Percentiles rank a stretch among this genome's conserved stretches.
phyloP scores from a whole-genome alignment of 2,329 filamentous ascomycete genomes.

The Lachnellula hyalina region DNA sequence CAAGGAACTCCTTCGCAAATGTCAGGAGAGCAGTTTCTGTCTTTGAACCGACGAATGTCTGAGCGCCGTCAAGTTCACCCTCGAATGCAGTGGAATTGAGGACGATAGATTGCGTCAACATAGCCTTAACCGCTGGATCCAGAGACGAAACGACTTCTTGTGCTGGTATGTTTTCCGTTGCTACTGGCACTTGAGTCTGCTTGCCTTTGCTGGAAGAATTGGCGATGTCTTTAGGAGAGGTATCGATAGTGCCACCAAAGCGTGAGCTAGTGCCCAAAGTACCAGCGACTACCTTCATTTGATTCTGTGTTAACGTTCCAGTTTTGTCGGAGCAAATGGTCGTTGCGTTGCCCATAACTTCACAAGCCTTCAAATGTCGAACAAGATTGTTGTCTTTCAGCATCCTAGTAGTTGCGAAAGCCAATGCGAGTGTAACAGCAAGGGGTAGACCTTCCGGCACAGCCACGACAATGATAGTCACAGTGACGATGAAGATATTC shows the following conservation, averaged over 20 bases:
- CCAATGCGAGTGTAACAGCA: slow-evolving; percentile 62
- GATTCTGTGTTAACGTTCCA: slow-evolving; percentile 68
- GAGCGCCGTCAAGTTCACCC: slow-evolving; percentile 53
- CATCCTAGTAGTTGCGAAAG: slow-evolving; percentile 63
- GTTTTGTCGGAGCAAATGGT: slow-evolving; percentile 80
- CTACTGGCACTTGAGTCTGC: slow-evolving; percentile 14
- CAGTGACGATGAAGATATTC: slow-evolving; percentile 57
- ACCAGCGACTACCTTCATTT: slow-evolving; percentile 72
- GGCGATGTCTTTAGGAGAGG: slow-evolving; percentile 13
- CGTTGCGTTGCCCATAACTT: slow-evolving; percentile 67
- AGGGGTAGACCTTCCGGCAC: slow-evolving; percentile 62
- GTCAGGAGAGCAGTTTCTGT: slow-evolving; percentile 71
- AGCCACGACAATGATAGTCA: slow-evolving; percentile 65
- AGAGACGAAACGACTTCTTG: slow-evolving; percentile 29
- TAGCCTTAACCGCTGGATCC: slow-evolving; percentile 21
- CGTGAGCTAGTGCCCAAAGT: slow-evolving; percentile 55
- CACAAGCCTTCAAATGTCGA: slow-evolving; percentile 61
- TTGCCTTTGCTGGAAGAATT: slow-evolving; percentile 23
- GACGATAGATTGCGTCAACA: slow-evolving; percentile 59
- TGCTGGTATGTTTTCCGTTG: slow-evolving; percentile 24
- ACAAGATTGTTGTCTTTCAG: slow-evolving; percentile 66
- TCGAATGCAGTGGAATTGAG: slow-evolving; percentile 69
- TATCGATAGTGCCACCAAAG: slow-evolving; percentile 40
- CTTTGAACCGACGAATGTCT: slow-evolving; percentile 67
- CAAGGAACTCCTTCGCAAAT: slow-evolving; percentile 62